phyloP scores from a whole-genome alignment of 257 asterid genomes.

The Buddleja alternifolia region DNA sequence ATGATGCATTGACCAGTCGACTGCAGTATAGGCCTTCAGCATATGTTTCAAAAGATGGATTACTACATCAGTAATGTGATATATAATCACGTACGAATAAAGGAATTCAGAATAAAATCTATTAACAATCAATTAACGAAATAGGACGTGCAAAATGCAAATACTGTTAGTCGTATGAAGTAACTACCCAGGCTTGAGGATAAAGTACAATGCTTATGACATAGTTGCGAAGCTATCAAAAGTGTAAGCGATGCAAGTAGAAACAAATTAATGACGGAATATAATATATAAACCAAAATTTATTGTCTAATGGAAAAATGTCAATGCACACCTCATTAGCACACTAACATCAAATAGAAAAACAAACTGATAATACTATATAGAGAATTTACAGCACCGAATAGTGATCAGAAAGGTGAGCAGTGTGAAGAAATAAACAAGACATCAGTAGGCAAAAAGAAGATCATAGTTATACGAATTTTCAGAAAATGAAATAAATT shows the following conservation, averaged over 20 bases:
- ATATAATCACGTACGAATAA: slow-evolving; percentile 3
- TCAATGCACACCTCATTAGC: slow-evolving; percentile 1
- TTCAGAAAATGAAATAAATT: slow-evolving; percentile 14
- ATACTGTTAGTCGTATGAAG: slow-evolving; percentile 10
- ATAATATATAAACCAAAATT: neutral
- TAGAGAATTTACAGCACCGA: neutral
- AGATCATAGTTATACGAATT: neutral
- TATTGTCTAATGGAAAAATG: slow-evolving; percentile 18
- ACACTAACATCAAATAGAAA: slow-evolving; percentile 11
- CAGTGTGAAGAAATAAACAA: neutral
- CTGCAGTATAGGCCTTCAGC: slow-evolving; percentile 70
- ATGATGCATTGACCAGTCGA: slow-evolving; percentile 87
- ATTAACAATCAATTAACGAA: slow-evolving; percentile 7
- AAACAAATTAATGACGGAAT: slow-evolving; percentile 16
- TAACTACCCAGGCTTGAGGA: slow-evolving; percentile 5
- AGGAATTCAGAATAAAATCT: slow-evolving; percentile 9
- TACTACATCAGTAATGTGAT: slow-evolving; percentile 26
- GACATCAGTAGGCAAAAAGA: slow-evolving; percentile 15
- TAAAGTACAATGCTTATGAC: slow-evolving; percentile 14
- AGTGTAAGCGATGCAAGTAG: slow-evolving; percentile 13
- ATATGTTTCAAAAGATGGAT: slow-evolving; percentile 34
- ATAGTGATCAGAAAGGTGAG: neutral
- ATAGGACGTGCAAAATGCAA: slow-evolving; percentile 20
- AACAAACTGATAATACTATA: neutral
- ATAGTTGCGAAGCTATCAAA: slow-evolving; percentile 14